phyloP scores from a whole-genome alignment of 441 rosid genomes.

The Populus tomentosa region DNA sequence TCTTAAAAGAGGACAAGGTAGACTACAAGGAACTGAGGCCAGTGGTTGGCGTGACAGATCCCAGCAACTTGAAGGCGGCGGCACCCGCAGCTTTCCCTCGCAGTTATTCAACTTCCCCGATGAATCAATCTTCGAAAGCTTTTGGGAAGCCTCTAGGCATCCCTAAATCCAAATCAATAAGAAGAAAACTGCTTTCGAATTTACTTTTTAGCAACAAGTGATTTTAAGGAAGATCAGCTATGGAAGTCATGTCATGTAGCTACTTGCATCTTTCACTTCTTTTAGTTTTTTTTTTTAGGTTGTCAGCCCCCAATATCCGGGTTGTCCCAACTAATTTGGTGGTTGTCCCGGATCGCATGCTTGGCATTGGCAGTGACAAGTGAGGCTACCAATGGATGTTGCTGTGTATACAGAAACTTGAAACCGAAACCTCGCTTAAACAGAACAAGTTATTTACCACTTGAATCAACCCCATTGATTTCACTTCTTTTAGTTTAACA shows the following conservation, averaged over 20 bases:
- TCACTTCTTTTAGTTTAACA: not conserved
- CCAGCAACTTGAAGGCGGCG: not conserved
- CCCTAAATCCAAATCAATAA: slow-evolving; percentile 4
- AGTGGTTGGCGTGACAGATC: not conserved
- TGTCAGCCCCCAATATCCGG: too few species aligned
- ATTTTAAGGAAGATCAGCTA: not conserved
- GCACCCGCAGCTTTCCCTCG: slow-evolving; percentile 15
- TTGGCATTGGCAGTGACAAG: too few species aligned
- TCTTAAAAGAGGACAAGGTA: slow-evolving; percentile 11
- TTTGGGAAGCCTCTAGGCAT: not conserved
- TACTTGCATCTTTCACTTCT: slow-evolving; percentile 7
- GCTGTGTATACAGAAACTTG: too few species aligned
- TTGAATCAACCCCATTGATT: too few species aligned
- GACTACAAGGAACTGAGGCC: slow-evolving; percentile 23
- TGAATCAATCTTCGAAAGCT: not conserved
- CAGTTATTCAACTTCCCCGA: slow-evolving; percentile 18
- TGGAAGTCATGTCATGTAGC: not conserved
- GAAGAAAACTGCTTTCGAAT: not conserved
- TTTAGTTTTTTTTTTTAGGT: too few species aligned
- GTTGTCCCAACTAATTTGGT: too few species aligned
- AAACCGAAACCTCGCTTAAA: too few species aligned
- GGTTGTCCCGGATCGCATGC: too few species aligned
- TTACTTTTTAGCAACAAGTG: not conserved
- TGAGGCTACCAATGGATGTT: too few species aligned
- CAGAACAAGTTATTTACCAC: too few species aligned